Conservation (phyloP, 2,329 filamentous ascomycete genomes). For the Neonectria ditissima region DNA sequence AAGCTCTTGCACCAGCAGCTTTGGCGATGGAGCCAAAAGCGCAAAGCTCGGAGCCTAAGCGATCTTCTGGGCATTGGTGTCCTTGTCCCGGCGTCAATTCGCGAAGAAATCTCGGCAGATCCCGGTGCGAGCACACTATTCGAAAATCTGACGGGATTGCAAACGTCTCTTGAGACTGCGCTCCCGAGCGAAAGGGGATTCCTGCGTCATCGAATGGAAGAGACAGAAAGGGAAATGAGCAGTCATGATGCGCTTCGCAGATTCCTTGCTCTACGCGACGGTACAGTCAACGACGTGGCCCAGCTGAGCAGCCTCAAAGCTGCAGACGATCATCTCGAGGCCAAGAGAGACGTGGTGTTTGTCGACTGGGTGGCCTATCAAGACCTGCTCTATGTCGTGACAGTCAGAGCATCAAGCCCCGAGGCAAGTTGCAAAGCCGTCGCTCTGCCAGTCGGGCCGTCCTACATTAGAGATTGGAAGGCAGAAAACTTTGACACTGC, state of each 20-base stretch:
- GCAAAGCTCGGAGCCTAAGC: not conserved
- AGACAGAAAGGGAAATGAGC: not conserved
- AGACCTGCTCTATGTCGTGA: not conserved
- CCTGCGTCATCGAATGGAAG: not conserved
- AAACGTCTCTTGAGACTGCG: not conserved
- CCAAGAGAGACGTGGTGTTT: not conserved
- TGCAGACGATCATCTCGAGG: not conserved
- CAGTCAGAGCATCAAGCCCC: not conserved
- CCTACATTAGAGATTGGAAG: not conserved
- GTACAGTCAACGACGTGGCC: not conserved
- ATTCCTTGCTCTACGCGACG: not conserved
- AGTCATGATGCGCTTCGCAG: not conserved
- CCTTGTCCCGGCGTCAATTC: not conserved
- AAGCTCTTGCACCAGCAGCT: not conserved
- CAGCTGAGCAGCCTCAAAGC: not conserved
- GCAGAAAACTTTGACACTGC: not conserved
- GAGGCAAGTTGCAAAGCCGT: not conserved
- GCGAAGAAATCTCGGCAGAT: not conserved
- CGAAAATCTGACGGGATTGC: not conserved
- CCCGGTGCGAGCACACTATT: not conserved
- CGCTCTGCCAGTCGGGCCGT: not conserved
- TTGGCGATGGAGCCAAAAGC: not conserved
- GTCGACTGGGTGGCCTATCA: not conserved
- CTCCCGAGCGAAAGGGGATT: not conserved
- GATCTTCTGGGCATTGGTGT: not conserved